Evolutionary conservation across 2,329 filamentous ascomycete species (phyloP), one percentile per base, ranked within the genome.

Genomic region (Fusarium verticillioides): DNA sequence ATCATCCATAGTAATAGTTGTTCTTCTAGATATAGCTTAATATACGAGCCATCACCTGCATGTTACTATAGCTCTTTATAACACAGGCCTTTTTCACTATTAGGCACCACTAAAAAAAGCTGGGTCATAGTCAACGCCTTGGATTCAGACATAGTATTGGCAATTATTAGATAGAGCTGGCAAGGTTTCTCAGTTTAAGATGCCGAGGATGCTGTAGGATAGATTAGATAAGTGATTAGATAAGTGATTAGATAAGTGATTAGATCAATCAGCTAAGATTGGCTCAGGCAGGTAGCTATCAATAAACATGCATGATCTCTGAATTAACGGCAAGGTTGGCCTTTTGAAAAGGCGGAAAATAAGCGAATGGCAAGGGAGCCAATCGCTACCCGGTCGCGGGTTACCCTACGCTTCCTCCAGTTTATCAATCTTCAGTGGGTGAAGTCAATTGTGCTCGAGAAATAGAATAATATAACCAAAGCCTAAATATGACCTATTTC

Each of bases 311-410:
- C 5, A 9, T 9, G 9, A 42, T 42, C n/a, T 42, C 21, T 42
- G 8, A 5, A 42, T n/a, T 13, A 21, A 42, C 8, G 23, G 23
- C 23, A 23, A 4, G 23, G n/a, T 16, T 42, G 5, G 16, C 9
- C n/a, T 9, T 23, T 7, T 13, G 9, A 0, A 13, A 42, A n/a
- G n/a, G n/a, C n/a, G n/a, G 4, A 23, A 10, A 23, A 7, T 43
- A 23, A 43, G 9, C 40, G n/a, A 43, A 23, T 10, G 13, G 13
- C 40, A 13, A 43, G n/a, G 9, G 16, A 23, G 40, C 40, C n/a
- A 43, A 43, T 23, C 40, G 40, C n/a, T 43, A 43, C 40, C 13
- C n/a, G 23, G 40, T n/a, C n/a, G 13, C 16, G 13, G n/a, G 9
- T 7, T 3, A 49, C 7, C 11, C 21, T 18, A 9, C n/a, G 16